Conservation (phyloP, 345 rosid genomes). For the Rhizophora apiculata region DNA sequence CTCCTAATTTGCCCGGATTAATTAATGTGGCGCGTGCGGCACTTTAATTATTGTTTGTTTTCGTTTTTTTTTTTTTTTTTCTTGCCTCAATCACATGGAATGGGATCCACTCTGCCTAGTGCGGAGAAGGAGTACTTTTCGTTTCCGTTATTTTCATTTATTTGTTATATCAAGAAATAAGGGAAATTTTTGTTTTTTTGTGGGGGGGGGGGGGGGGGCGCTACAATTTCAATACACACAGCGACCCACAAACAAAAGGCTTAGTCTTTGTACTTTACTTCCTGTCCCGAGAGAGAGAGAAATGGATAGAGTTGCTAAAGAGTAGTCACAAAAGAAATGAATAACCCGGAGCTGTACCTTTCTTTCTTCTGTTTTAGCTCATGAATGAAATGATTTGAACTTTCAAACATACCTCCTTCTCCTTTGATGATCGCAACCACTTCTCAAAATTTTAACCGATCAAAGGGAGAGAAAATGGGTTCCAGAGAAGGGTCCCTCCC, state of each 20-base stretch:
- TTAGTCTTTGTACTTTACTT: background rate
- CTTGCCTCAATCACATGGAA: no score
- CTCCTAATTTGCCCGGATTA: no score
- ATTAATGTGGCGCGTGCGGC: no score
- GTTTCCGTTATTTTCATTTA: background rate
- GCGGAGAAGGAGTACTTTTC: background rate
- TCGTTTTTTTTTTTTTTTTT: no score
- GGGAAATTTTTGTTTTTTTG: background rate
- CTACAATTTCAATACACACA: background rate
- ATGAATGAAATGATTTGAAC: conserved; percentile 14
- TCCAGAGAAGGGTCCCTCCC: background rate
- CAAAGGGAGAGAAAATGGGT: background rate
- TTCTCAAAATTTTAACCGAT: background rate
- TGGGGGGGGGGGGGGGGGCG: background rate
- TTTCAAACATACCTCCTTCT: background rate
- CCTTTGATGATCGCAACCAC: background rate
- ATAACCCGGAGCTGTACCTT: background rate
- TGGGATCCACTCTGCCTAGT: no score
- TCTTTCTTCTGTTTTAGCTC: conserved; percentile 9
- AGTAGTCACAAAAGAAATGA: background rate
- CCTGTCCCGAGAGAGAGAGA: background rate
- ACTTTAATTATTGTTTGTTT: no score
- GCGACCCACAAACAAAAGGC: conserved; percentile 13
- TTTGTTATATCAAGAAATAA: conserved; percentile 6
- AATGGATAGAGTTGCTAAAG: no score